Conservation (phyloP, 306 rosid species). For the Hylodesmum podocarpum region DNA sequence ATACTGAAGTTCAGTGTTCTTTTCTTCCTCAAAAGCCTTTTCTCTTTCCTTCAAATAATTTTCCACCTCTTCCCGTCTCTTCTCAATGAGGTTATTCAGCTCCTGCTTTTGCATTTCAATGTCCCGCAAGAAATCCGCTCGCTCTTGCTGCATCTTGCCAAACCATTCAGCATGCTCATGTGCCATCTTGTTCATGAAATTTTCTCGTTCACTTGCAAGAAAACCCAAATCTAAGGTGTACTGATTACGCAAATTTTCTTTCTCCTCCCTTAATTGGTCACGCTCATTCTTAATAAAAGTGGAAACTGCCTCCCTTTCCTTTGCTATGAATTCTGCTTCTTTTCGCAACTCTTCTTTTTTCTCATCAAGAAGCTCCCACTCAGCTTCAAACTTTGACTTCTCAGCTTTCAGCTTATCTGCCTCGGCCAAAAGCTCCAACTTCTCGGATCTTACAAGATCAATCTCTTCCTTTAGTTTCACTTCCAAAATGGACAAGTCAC, state of each 20-base stretch:
- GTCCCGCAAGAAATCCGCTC: constrained; percentile 72
- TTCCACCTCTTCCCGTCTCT: constrained; percentile 90
- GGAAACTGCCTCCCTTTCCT: constrained; percentile 69
- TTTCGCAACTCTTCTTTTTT: constrained; percentile 71
- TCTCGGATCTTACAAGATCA: constrained; percentile 78
- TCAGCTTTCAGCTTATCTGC: constrained; percentile 72
- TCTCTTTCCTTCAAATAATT: constrained; percentile 72
- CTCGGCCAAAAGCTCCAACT: constrained; percentile 72
- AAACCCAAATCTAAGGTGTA: constrained; percentile 60
- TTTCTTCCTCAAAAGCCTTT: constrained; percentile 74
- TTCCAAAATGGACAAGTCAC: constrained; percentile 74
- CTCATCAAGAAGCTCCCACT: constrained; percentile 96
- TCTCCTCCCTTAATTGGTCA: constrained; percentile 66
- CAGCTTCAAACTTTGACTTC: constrained; percentile 90
- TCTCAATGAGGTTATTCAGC: constrained; percentile 74
- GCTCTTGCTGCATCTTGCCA: constrained; percentile 88
- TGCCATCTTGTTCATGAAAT: constrained; percentile 83
- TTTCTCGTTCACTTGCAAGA: constrained; percentile 79
- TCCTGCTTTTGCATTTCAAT: constrained; percentile 76
- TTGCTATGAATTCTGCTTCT: constrained; percentile 65
- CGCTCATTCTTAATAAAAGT: constrained; percentile 74
- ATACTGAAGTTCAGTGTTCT: constrained; percentile 60
- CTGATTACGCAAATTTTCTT: constrained; percentile 63
- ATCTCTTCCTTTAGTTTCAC: constrained; percentile 90
- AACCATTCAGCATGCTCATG: constrained; percentile 83